Percentiles rank a stretch among this genome's conserved stretches.
Conservation (phyloP, 2,329 filamentous ascomycete genomes). For the Trichoderma aggressivum region DNA sequence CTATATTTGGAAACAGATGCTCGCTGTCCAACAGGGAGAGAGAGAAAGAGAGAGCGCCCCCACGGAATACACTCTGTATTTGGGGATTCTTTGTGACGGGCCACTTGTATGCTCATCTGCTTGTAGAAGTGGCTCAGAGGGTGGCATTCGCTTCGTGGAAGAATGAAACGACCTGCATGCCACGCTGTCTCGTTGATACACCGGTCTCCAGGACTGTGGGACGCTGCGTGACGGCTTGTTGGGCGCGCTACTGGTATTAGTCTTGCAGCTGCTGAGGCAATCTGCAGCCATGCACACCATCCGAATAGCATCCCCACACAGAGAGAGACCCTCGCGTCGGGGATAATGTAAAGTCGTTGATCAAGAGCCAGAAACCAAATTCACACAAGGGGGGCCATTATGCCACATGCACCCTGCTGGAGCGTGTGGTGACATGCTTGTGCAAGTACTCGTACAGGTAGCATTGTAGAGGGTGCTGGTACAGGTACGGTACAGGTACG, state of each 20-base stretch:
- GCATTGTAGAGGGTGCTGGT: background rate
- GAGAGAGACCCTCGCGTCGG: background rate
- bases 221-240: conserved; percentile 9
- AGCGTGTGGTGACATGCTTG: background rate
- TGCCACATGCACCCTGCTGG: background rate
- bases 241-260: background rate
- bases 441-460: background rate
- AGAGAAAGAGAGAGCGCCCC: background rate
- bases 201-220: conserved; percentile 14
- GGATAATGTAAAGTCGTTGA: background rate
- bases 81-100: background rate
- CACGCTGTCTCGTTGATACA: conserved; percentile 10
- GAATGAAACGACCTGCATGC: conserved; percentile 11
- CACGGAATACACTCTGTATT: background rate
- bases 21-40: background rate
- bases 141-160: background rate
- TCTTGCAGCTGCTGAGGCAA: background rate
- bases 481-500: background rate
- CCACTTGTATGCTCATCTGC: background rate
- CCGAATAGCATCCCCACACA: background rate
- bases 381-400: background rate
- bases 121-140: background rate
- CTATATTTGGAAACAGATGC: background rate
- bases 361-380: background rate
- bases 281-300: background rate